Base-by-base conservation (phyloP, 208 protist genomes). In the Leptomonas pyrrhocoris region DNA sequence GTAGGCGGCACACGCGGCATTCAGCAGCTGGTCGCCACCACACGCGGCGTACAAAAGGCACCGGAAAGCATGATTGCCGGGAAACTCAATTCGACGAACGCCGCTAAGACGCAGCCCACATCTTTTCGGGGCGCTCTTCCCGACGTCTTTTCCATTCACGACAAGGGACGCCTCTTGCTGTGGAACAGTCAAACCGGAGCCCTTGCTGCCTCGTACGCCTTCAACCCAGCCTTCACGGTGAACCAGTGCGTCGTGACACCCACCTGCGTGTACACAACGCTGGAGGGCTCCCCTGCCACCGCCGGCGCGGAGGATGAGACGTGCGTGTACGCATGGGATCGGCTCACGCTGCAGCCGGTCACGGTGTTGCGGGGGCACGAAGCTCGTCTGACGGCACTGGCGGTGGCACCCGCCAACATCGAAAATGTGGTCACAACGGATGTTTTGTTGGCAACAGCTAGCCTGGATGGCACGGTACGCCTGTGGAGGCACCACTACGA, bases 321-420 rank as follows among this genome's bases (percentile, higher is more conserved):
- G 6, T 80, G 77, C 72, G 74, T 96, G 6, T 90, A 90, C 56
- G 79, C 86, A 18, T 96, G 89, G 89, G 51, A 83, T 49, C 66
- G 75, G 3, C 50, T 68, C 23, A 83, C 83, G 30, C 60, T 94
- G 31, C 63, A 81, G 57, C 58, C 68, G 6, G 74, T 80, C 23
- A 74, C 65, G 25, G 75, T 76, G 21, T 60, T 96, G 40, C 65
- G 74, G 23, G 77, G 83, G 0, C 91, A 96, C 74, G 58, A 74
- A 31, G 81, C 60, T 16, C 88, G 88, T 12, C 74, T 96, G 13
- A 89, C 80, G 1, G 81, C 80, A 8, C 64, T 94, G 53, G 83
- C 76, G 12, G 80, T 89, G 13, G 67, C 58, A 34, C 68, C 83
- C 57, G 57, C 73, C 28, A 67, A 77, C 30, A 65, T 69, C 38